Conservation (phyloP, 2,329 filamentous ascomycete genomes). For the Alternaria ventricosa region DNA sequence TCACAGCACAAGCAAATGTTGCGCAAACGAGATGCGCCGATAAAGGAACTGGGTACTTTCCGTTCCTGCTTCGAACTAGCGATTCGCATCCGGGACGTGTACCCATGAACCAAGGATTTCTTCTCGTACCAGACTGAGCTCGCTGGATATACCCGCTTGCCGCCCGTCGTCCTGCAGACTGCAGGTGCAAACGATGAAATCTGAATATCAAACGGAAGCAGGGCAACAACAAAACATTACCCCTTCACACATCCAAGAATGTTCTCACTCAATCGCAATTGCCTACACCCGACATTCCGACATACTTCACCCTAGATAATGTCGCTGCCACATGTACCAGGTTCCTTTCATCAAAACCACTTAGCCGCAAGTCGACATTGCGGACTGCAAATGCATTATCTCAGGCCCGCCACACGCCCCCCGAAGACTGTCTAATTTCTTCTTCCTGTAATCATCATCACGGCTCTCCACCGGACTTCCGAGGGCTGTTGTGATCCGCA, state of each 20-base stretch:
- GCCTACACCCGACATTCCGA: neutral
- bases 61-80: neutral
- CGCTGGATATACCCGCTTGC: neutral
- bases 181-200: neutral
- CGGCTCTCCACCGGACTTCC: constrained; percentile 30
- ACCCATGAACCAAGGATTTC: neutral
- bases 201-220: neutral
- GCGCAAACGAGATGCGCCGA: neutral
- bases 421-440: constrained; percentile 3
- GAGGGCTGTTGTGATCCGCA: neutral
- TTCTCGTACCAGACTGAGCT: neutral
- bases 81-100: neutral
- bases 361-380: neutral
- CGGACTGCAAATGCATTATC: neutral
- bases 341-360: neutral
- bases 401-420: neutral
- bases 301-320: neutral
- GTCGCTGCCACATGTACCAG: neutral
- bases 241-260: neutral
- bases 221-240: neutral
- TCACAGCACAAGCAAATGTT: neutral
- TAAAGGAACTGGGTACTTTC: neutral
- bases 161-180: neutral
- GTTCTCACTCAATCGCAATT: neutral
- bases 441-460: constrained; percentile 1